Base-by-base conservation (phyloP, 768 basidiomycete species). In the Pleurotus salmoneostramineus region DNA sequence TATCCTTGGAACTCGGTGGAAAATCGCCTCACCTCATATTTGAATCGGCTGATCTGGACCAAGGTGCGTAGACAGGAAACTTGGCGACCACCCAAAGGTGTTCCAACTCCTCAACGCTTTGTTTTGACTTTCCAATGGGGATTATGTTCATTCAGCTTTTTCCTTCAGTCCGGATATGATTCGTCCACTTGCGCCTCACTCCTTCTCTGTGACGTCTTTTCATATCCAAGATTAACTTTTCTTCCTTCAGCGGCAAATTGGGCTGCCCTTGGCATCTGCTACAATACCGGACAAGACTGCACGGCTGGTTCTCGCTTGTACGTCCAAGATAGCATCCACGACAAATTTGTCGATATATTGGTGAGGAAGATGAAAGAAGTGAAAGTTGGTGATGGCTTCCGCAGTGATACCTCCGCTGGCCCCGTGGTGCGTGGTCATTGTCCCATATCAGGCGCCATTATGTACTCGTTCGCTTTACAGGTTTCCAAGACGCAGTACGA, bases 1-100 rank as follows among this genome's bases (percentile, higher is more conserved):
- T 97, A 43, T 94, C 94, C 17, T 80, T 98, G 50, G 96, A 98
- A 70, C 83, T 98, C 4, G 95, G 95, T 34, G 95, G 95, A 45
- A 97, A 98, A 74, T 92, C 89, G 27, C 91, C 91, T 14, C 86
- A 93, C 62, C 74, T 98, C 60, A 76, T 98, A 61, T 98, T 97
- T 65, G 89, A 93, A 64, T 90, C 89, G 43, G 95, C 95, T 37
- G 89, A 98, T 71, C 73, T 97, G 58, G 91, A 97, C 58, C 85
- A 94, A 79, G 91, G 87, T 85, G 52, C 61, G 75, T 27, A 27
- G 21, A 27, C 3, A 27, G 21, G 21, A 27, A 27, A 27, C 21
- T 27, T 27, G 21, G 21, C 21, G 3, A 27, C 21, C 3, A 27
- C 21, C 1, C 21, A 27, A 27, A 3, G 21, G 21, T 3, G 21